Conservation (phyloP, 2,329 filamentous ascomycete species). For the Scedosporium boydii region DNA sequence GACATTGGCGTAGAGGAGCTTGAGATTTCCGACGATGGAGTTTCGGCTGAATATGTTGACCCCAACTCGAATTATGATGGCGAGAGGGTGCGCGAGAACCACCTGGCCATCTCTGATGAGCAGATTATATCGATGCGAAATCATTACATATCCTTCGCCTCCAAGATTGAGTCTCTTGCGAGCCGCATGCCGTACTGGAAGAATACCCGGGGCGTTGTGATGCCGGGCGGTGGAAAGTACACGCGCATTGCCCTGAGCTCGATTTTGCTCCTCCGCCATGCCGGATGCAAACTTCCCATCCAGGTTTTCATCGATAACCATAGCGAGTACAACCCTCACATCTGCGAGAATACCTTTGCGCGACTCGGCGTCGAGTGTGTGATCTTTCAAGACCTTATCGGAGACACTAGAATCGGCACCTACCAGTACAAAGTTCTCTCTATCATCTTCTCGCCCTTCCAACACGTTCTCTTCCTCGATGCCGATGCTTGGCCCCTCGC, state of each 20-base stretch:
- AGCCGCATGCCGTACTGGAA: slow-evolving; percentile 17
- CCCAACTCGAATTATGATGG: slow-evolving; percentile 5
- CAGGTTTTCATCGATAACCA: slow-evolving; percentile 24
- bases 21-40: background rate
- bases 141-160: slow-evolving; percentile 20
- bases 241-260: slow-evolving; percentile 39
- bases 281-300: slow-evolving; percentile 39
- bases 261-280: slow-evolving; percentile 40
- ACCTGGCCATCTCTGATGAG: slow-evolving; percentile 4
- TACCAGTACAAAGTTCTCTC: slow-evolving; percentile 49
- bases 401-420: slow-evolving; percentile 20
- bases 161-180: background rate
- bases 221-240: slow-evolving; percentile 35
- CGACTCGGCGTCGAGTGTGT: slow-evolving; percentile 22
- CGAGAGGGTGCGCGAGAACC: slow-evolving; percentile 9
- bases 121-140: slow-evolving; percentile 6
- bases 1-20: slow-evolving; percentile 7
- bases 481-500: slow-evolving; percentile 41
- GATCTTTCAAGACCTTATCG: slow-evolving; percentile 19
- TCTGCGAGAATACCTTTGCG: slow-evolving; percentile 21
- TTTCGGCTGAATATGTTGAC: slow-evolving; percentile 8
- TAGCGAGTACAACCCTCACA: slow-evolving; percentile 17
- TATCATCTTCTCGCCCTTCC: slow-evolving; percentile 48
- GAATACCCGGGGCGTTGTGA: slow-evolving; percentile 36
- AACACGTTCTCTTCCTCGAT: slow-evolving; percentile 49